These are phyloP conservation scores for Cordyceps javanica DNA, from an alignment of 2,329 filamentous ascomycete genomes.

Conservation along the genomic window DNA sequence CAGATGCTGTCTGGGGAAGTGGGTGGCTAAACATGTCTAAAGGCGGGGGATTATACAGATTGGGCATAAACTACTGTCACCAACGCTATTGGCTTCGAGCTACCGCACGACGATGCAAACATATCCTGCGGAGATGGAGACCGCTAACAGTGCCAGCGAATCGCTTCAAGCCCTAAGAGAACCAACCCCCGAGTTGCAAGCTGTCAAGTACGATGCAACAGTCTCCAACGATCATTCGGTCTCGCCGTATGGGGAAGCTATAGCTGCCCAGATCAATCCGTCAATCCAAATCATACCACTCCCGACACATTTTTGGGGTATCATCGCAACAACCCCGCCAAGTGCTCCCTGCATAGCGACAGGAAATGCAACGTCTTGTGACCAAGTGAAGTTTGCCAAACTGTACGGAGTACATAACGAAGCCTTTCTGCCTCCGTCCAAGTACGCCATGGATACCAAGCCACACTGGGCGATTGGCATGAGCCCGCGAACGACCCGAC, in stretches of 20 bases:
- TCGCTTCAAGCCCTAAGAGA: background rate
- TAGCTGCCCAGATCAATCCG: background rate
- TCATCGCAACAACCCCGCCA: background rate
- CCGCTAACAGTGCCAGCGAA: background rate
- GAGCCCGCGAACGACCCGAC: background rate
- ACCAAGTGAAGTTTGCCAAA: background rate
- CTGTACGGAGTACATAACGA: background rate
- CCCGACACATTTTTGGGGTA: background rate
- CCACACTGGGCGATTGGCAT: background rate
- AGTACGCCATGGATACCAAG: background rate
- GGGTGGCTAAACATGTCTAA: background rate
- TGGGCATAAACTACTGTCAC: background rate
- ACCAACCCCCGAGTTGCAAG: background rate
- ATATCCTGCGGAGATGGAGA: background rate
- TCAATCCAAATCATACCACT: background rate
- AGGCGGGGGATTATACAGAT: slow-evolving; percentile 4
- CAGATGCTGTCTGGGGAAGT: slow-evolving; percentile 5
- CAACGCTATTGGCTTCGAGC: background rate
- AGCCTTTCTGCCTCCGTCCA: background rate
- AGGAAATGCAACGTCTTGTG: background rate
- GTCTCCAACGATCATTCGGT: background rate
- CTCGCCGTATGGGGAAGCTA: background rate
- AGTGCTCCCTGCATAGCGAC: background rate
- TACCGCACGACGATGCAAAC: background rate
- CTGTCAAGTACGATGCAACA: background rate